These are phyloP conservation scores for Leccinum ochraceum DNA, from an alignment of 768 basidiomycete species.

Conservation along the genomic window DNA sequence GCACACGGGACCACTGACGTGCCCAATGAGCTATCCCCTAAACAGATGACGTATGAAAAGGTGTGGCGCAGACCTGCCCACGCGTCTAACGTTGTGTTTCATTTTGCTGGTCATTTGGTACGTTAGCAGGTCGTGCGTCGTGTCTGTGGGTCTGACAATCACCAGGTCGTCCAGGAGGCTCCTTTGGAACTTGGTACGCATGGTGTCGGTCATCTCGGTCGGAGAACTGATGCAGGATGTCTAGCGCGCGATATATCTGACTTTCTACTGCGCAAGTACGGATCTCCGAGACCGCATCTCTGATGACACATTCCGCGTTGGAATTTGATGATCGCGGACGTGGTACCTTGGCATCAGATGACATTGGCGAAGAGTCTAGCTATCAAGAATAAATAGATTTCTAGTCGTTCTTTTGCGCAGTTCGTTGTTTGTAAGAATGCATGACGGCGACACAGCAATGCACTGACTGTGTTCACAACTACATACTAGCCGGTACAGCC, in stretches of 20 bases:
- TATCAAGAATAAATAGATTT: not conserved
- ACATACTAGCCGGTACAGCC: constrained; percentile 4
- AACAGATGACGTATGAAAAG: constrained; percentile 14
- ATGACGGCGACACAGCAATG: not conserved
- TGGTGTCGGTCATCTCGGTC: not conserved
- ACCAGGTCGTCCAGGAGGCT: constrained; percentile 31
- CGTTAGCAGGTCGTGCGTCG: constrained; percentile 5
- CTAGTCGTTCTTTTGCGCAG: not conserved
- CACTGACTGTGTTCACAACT: not conserved
- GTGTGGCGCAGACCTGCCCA: constrained; percentile 35
- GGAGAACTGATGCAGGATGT: not conserved
- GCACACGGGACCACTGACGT: not conserved
- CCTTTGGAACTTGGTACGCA: constrained; percentile 32
- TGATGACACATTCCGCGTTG: not conserved
- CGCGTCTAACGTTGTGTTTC: constrained; percentile 31
- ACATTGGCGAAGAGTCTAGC: not conserved
- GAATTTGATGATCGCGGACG: not conserved
- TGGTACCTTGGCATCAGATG: not conserved
- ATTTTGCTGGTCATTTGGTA: constrained; percentile 31
- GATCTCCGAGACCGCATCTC: constrained; percentile 1
- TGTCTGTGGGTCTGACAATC: not conserved
- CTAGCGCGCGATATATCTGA: constrained; percentile 28
- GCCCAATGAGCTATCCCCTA: constrained; percentile 15
- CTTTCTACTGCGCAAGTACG: constrained; percentile 23
- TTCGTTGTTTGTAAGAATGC: not conserved